Evolutionary conservation across 2,329 filamentous ascomycete species (phyloP).

Genomic region (Aspergillus proliferans): DNA sequence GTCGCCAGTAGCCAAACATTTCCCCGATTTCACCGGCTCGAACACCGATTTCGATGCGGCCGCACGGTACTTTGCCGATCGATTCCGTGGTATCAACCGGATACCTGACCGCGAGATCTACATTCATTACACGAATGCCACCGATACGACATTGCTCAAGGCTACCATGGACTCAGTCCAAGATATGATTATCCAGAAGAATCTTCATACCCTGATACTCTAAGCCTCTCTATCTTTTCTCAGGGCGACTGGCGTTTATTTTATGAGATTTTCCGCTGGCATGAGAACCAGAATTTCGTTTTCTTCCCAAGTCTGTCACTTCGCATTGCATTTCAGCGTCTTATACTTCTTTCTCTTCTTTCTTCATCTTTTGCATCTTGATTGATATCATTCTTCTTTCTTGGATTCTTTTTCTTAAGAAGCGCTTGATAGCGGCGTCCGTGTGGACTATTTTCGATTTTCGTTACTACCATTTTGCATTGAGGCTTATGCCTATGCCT

Average conservation of each 20-base stretch:
- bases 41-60: conserved; percentile 66
- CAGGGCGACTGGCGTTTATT: conserved; percentile 4
- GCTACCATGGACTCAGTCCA: conserved; percentile 82
- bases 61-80: conserved; percentile 75
- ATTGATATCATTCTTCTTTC: conserved; percentile 4
- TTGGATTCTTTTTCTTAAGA: conserved; percentile 7
- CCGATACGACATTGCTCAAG: conserved; percentile 68
- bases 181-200: conserved; percentile 82
- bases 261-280: conserved; percentile 12
- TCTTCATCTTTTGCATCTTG: conserved; percentile 2
- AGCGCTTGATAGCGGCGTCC: conserved; percentile 15
- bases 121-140: conserved; percentile 55
- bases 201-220: conserved; percentile 71
- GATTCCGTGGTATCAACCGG: conserved; percentile 70
- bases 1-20: conserved; percentile 67
- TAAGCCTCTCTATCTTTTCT: conserved; percentile 26
- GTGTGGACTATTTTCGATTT: conserved; percentile 8
- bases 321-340: conserved; percentile 23
- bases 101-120: conserved; percentile 53
- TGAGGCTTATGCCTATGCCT: conserved; percentile 11
- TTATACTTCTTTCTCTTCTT: conserved; percentile 1
- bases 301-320: conserved; percentile 15
- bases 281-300: conserved; percentile 11
- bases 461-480: conserved; percentile 18
- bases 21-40: conserved; percentile 71